Evolutionary conservation across 1,284 basidiomycete genomes (phyloP).

Genomic region (Marasmius oreades): DNA sequence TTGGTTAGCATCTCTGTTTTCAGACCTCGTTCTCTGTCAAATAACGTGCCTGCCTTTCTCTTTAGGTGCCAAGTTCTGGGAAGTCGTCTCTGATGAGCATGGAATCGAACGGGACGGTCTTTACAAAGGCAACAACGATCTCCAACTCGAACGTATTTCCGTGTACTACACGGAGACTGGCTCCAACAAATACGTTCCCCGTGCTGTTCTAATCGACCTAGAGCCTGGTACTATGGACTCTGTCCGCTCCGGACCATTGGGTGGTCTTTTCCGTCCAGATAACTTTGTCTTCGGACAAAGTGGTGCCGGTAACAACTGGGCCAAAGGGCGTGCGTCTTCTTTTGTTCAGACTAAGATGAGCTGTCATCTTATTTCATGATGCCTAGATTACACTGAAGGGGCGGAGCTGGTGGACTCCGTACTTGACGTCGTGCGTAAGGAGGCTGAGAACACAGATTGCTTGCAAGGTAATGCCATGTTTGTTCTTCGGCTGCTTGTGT

Average conservation of each 20-base stretch:
- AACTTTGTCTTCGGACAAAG: constrained; percentile 90
- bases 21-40: constrained; percentile 17
- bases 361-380: constrained; percentile 13
- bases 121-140: constrained; percentile 92
- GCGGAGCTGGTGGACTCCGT: constrained; percentile 96
- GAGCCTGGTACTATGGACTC: constrained; percentile 98
- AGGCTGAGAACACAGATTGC: constrained; percentile 89
- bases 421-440: constrained; percentile 85
- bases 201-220: constrained; percentile 91
- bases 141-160: constrained; percentile 96
- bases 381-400: constrained; percentile 85
- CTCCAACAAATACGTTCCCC: constrained; percentile 93
- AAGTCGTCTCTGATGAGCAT: constrained; percentile 96
- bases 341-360: constrained; percentile 7
- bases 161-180: constrained; percentile 95
- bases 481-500: constrained; percentile 13
- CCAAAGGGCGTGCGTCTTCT: constrained; percentile 78
- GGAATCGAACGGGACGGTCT: constrained; percentile 90
- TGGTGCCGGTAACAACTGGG: constrained; percentile 97
- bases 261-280: constrained; percentile 90
- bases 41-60: constrained; percentile 12
- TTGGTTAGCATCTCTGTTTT: constrained; percentile 55
- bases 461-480: constrained; percentile 67
- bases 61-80: constrained; percentile 97
- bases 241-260: constrained; percentile 82